Evolutionary conservation across 371 early-diverging fungal genomes (phyloP).

Genomic region (Mortierella sp.): DNA sequence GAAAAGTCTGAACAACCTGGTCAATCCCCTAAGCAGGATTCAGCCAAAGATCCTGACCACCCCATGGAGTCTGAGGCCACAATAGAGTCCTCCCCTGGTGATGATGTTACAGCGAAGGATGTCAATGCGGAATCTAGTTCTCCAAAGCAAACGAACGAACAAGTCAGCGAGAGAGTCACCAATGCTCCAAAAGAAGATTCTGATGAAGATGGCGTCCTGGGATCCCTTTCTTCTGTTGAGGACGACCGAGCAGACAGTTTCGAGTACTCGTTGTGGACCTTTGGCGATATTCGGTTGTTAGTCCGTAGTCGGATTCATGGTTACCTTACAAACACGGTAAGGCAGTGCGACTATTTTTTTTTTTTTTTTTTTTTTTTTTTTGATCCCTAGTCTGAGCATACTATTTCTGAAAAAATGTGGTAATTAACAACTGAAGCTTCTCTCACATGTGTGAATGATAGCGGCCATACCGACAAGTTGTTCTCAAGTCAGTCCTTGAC

Average conservation of each 20-base stretch:
- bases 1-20: no score
- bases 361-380: neutral
- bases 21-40: no score
- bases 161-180: no score
- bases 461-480: constrained; percentile 31
- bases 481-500: constrained; percentile 41
- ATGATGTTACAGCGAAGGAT: no score
- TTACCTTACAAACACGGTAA: constrained; percentile 33
- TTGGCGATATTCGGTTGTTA: constrained; percentile 36
- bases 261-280: constrained; percentile 49
- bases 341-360: neutral
- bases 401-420: no score
- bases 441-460: neutral
- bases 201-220: constrained; percentile 23
- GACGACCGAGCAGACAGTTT: constrained; percentile 18
- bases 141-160: no score
- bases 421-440: no score
- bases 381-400: no score
- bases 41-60: no score
- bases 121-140: no score
- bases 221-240: constrained; percentile 2
- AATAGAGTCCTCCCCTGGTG: no score
- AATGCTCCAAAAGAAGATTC: neutral
- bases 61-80: no score
- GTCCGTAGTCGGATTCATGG: constrained; percentile 48